Conservation (phyloP, 2,329 filamentous ascomycete species). For the Aspergillus tubingensis region DNA sequence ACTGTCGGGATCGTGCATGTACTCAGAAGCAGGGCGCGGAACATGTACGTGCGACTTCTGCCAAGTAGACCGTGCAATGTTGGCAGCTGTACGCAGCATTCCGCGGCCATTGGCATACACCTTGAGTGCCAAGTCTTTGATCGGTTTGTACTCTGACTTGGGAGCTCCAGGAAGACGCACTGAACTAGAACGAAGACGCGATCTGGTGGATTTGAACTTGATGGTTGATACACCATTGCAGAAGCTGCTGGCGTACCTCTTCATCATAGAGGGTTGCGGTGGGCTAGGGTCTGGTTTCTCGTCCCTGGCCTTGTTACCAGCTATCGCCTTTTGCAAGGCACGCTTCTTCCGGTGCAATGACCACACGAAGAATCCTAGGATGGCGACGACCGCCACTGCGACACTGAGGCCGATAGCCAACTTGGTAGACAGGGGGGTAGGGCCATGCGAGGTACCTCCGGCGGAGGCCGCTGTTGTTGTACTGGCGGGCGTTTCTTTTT, state of each 20-base stretch:
- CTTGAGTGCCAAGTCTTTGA: not conserved
- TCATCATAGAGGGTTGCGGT: not conserved
- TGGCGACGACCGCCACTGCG: not conserved
- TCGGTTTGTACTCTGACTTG: not conserved
- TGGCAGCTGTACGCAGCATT: not conserved
- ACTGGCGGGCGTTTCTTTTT: no score
- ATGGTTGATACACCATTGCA: not conserved
- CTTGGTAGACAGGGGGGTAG: not conserved
- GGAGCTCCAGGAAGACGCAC: not conserved
- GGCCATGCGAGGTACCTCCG: not conserved
- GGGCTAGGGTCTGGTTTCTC: not conserved
- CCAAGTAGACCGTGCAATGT: not conserved
- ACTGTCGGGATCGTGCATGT: not conserved
- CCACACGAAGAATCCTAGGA: not conserved
- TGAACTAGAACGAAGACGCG: not conserved
- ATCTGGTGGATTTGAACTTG: not conserved
- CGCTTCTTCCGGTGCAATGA: conserved; percentile 3
- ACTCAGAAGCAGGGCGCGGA: not conserved
- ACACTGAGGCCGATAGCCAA: not conserved
- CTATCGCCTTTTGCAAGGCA: not conserved
- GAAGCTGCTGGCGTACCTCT: not conserved
- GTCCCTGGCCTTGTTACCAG: not conserved
- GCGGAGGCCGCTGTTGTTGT: not conserved
- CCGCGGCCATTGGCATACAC: not conserved
- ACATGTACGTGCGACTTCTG: not conserved